Conservation (phyloP, 805 yeast species). For the Sugiyamaella marilandica region DNA sequence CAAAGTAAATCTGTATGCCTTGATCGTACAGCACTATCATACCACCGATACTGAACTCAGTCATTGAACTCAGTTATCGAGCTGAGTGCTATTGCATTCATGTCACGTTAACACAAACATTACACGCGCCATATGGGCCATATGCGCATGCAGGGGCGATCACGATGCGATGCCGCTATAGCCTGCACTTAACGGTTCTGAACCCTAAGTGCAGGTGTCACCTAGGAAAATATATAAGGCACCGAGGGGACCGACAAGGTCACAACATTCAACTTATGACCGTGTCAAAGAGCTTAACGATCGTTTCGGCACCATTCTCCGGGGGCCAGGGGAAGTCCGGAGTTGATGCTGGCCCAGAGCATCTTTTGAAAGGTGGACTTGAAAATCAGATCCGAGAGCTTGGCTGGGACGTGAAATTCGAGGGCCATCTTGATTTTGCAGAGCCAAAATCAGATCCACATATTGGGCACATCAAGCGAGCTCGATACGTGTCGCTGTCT, state of each 20-base stretch:
- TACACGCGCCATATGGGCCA: too few species aligned
- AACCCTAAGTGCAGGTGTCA: slow-evolving; percentile 2
- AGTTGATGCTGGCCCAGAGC: slow-evolving; percentile 90
- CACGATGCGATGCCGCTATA: slow-evolving; percentile 4
- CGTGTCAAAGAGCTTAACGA: slow-evolving; percentile 39
- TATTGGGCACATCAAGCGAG: slow-evolving; percentile 58
- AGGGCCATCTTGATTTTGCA: slow-evolving; percentile 30
- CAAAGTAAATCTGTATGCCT: too few species aligned
- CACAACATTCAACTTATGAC: neutral
- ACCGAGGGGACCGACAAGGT: too few species aligned
- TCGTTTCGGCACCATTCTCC: slow-evolving; percentile 85
- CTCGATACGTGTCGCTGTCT: slow-evolving; percentile 72
- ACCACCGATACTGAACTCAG: too few species aligned
- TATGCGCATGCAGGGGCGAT: neutral
- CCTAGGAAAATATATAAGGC: neutral
- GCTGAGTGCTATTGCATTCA: too few species aligned
- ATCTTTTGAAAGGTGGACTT: slow-evolving; percentile 68
- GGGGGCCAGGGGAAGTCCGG: slow-evolving; percentile 96
- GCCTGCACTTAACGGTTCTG: slow-evolving; percentile 1
- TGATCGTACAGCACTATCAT: too few species aligned
- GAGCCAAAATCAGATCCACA: slow-evolving; percentile 47
- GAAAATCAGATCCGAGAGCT: slow-evolving; percentile 54
- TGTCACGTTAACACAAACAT: too few species aligned
- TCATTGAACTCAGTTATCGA: too few species aligned
- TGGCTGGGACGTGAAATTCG: slow-evolving; percentile 63